A percentile compares a stretch with the other conserved stretches of the same genome.
Conservation (phyloP, 2,329 filamentous ascomycete genomes). For the Ascochyta rabiei region DNA sequence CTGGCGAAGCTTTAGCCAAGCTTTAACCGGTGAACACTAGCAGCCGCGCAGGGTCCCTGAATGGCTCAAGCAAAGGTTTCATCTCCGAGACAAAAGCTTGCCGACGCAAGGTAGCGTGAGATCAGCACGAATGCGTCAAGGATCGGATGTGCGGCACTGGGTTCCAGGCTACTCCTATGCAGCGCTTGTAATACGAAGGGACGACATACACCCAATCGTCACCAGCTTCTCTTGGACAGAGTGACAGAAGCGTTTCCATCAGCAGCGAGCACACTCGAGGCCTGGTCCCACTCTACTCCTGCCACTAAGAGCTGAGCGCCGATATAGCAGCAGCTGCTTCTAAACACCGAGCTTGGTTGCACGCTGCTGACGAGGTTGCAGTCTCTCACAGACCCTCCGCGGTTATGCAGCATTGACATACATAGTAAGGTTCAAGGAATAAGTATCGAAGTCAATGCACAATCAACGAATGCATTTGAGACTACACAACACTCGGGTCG, state of each 20-base stretch:
- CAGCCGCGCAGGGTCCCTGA: neutral
- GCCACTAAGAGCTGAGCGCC: neutral
- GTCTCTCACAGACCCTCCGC: too few relatives aligned
- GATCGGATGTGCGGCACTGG: constrained; percentile 11
- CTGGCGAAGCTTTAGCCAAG: constrained; percentile 14
- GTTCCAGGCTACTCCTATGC: constrained; percentile 1
- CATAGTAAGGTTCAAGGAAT: too few relatives aligned
- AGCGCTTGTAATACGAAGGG: neutral
- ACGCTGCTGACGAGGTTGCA: too few relatives aligned
- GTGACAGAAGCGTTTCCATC: neutral
- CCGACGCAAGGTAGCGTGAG: constrained; percentile 7
- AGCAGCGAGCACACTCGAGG: neutral
- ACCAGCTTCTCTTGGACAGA: neutral
- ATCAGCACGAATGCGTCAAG: constrained; percentile 5
- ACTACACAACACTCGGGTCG: too few relatives aligned
- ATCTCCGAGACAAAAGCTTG: constrained; percentile 10
- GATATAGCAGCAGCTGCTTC: neutral
- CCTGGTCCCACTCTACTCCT: too few relatives aligned
- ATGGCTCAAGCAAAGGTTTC: constrained; percentile 7
- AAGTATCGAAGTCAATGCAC: too few relatives aligned
- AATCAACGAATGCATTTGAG: too few relatives aligned
- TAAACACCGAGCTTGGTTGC: neutral
- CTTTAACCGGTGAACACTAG: constrained; percentile 1
- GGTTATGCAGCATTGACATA: too few relatives aligned
- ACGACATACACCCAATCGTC: too few relatives aligned